These are phyloP conservation scores for Boechera stricta DNA, from an alignment of 345 rosid genomes.

Conservation along the genomic window DNA sequence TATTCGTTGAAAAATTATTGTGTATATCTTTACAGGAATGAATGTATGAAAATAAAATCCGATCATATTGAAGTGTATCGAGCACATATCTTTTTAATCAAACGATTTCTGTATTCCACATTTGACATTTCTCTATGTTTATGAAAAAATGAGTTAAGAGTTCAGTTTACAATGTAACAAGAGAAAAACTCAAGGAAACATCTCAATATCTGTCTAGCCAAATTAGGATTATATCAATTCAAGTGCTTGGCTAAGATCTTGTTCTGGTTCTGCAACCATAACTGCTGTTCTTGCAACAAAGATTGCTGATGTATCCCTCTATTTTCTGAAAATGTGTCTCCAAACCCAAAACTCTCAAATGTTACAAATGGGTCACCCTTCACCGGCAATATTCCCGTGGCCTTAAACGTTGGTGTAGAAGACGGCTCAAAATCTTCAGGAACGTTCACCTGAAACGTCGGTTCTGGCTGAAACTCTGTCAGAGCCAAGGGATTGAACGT, in stretches of 20 bases:
- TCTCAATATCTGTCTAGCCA: slow-evolving; percentile 35
- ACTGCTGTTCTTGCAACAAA: slow-evolving; percentile 59
- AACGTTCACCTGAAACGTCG: slow-evolving; percentile 58
- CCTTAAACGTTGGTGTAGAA: slow-evolving; percentile 42
- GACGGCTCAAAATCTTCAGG: slow-evolving; percentile 43
- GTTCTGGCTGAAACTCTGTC: slow-evolving; percentile 49
- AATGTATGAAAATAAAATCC: not conserved
- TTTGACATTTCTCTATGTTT: slow-evolving; percentile 31
- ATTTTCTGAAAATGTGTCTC: slow-evolving; percentile 36
- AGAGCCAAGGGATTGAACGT: slow-evolving; percentile 27
- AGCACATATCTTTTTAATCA: not conserved
- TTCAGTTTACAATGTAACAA: slow-evolving; percentile 35
- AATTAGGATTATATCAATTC: slow-evolving; percentile 37
- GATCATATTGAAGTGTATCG: not conserved
- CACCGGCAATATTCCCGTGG: slow-evolving; percentile 9
- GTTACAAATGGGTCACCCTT: slow-evolving; percentile 61
- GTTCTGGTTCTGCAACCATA: slow-evolving; percentile 78
- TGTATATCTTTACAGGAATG: not conserved
- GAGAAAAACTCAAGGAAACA: slow-evolving; percentile 13
- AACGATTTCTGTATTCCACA: slow-evolving; percentile 31
- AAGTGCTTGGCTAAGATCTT: slow-evolving; percentile 70
- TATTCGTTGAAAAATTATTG: not conserved
- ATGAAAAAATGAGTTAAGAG: slow-evolving; percentile 16
- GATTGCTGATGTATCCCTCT: slow-evolving; percentile 47
- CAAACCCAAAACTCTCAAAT: slow-evolving; percentile 42